phyloP scores from a whole-genome alignment of 2,329 filamentous ascomycete species.

The Dothidotthia symphoricarpi region DNA sequence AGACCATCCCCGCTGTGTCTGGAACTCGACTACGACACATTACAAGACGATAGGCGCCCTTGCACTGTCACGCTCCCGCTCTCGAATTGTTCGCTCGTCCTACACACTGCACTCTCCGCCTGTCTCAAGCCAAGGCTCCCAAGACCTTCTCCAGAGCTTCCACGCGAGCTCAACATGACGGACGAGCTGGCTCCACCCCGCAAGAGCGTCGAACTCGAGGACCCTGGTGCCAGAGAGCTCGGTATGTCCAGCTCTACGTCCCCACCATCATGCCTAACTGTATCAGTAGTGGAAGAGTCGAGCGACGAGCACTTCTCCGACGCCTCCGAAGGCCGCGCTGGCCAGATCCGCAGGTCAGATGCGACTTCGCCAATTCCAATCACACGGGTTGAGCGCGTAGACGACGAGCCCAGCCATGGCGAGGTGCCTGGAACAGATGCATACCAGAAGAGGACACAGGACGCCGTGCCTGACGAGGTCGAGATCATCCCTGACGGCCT shows the following conservation, averaged over 20 bases:
- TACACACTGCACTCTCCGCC: background rate
- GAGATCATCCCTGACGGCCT: constrained; percentile 53
- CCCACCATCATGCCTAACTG: constrained; percentile 12
- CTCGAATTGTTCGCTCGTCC: background rate
- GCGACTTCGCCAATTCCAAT: constrained; percentile 56
- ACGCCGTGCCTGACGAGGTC: constrained; percentile 64
- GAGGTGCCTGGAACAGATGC: constrained; percentile 62
- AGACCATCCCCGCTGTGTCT: constrained; percentile 19
- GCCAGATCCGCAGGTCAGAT: constrained; percentile 39
- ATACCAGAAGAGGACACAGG: constrained; percentile 57
- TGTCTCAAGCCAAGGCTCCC: background rate
- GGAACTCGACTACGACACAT: constrained; percentile 21
- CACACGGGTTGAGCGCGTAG: constrained; percentile 63
- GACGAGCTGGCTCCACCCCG: constrained; percentile 53
- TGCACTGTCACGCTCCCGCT: background rate
- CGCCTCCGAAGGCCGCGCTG: constrained; percentile 57
- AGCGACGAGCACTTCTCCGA: constrained; percentile 66
- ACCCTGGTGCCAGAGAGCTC: constrained; percentile 57
- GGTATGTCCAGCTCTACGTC: constrained; percentile 42
- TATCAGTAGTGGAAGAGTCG: constrained; percentile 40
- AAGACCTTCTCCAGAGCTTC: background rate
- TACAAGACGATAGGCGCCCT: too few relatives aligned
- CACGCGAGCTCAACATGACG: constrained; percentile 29
- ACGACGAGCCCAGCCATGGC: constrained; percentile 58
- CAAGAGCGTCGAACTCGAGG: constrained; percentile 56